Percentiles rank a stretch among this genome's conserved stretches.
phyloP scores from a whole-genome alignment of 495 filamentous ascomycete genomes.

The Achaetomiella virescens region DNA sequence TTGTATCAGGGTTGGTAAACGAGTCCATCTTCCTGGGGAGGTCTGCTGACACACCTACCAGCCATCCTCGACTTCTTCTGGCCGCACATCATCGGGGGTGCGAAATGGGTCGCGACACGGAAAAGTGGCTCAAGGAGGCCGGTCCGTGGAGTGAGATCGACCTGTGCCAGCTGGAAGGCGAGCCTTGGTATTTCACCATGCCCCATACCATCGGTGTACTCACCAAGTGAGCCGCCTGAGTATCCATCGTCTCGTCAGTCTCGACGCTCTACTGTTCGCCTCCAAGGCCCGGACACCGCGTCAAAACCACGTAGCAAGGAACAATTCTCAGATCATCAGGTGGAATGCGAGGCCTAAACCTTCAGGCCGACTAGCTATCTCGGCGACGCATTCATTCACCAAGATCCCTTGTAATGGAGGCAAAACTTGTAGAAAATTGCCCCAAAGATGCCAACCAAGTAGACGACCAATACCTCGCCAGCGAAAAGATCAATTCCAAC shows the following conservation, averaged over 20 bases:
- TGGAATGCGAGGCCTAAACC: background rate
- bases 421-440: background rate
- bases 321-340: background rate
- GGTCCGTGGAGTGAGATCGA: constrained; percentile 54
- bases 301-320: background rate
- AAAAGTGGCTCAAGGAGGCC: constrained; percentile 42
- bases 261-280: background rate
- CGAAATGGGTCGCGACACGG: constrained; percentile 51
- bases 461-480: background rate
- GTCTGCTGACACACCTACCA: background rate
- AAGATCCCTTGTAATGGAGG: background rate
- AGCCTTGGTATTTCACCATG: constrained; percentile 42
- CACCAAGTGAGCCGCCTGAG: constrained; percentile 12
- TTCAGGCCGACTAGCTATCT: background rate
- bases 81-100: constrained; percentile 57
- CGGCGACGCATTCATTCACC: background rate
- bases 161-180: constrained; percentile 38
- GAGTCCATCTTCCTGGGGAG: background rate
- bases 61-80: constrained; percentile 42
- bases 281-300: background rate
- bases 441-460: constrained; percentile 4
- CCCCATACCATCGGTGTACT: constrained; percentile 41
- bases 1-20: constrained; percentile 47
- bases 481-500: background rate
- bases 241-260: background rate